Conservation (phyloP, 1,139 yeast genomes). For the Zhuliangozyma parablackwelliae region DNA sequence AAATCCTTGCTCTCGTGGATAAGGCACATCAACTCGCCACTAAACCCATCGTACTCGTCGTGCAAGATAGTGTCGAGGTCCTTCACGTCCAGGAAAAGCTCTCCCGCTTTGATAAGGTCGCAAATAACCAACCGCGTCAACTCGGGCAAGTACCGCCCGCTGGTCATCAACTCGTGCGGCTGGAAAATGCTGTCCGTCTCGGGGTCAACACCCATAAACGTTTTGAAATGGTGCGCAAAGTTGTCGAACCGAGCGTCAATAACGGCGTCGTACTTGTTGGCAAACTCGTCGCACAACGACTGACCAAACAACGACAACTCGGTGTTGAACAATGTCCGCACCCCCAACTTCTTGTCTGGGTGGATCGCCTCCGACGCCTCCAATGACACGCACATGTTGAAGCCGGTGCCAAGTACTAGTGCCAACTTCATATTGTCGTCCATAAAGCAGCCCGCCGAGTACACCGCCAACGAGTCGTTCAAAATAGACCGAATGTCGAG, state of each 20-base stretch:
- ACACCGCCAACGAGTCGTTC: slow-evolving; percentile 46
- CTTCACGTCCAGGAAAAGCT: slow-evolving; percentile 23
- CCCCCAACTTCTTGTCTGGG: slow-evolving; percentile 19
- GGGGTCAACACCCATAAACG: slow-evolving; percentile 33
- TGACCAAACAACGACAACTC: slow-evolving; percentile 43
- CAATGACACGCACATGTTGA: slow-evolving; percentile 40
- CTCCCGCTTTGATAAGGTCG: slow-evolving; percentile 26
- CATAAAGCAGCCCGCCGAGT: slow-evolving; percentile 41
- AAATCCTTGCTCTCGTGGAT: slow-evolving; percentile 28
- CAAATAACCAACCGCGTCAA: slow-evolving; percentile 39
- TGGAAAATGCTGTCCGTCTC: slow-evolving; percentile 37
- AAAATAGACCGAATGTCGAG: slow-evolving; percentile 33
- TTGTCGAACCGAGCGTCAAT: slow-evolving; percentile 33
- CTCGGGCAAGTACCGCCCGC: slow-evolving; percentile 57
- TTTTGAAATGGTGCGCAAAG: slow-evolving; percentile 18
- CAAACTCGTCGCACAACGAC: slow-evolving; percentile 21
- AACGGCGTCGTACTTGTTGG: slow-evolving; percentile 33
- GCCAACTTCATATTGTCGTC: slow-evolving; percentile 37
- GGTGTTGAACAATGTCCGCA: slow-evolving; percentile 29
- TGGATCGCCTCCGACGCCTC: slow-evolving; percentile 18
- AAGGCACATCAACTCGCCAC: slow-evolving; percentile 37
- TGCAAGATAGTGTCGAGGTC: slow-evolving; percentile 6
- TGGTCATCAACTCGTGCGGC: slow-evolving; percentile 51
- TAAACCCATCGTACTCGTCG: slow-evolving; percentile 32
- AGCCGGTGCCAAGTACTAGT: slow-evolving; percentile 45